These are phyloP conservation scores for Pseudogymnoascus sp. DNA, from an alignment of 2,329 filamentous ascomycete genomes.

Conservation along the genomic window DNA sequence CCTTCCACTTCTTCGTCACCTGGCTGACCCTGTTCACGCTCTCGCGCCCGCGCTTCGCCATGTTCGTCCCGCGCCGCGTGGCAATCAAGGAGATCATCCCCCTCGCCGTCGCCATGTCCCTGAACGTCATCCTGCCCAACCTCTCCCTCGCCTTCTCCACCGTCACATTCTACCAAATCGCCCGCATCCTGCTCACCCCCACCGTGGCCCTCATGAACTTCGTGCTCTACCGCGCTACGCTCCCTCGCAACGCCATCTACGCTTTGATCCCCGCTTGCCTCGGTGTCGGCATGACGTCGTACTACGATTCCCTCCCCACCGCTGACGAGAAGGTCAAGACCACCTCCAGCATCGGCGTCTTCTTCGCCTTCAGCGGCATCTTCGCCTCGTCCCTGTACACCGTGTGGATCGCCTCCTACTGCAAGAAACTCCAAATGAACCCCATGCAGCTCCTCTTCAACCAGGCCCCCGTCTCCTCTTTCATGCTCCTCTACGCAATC, in stretches of 20 bases:
- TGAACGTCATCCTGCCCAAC: conserved; percentile 62
- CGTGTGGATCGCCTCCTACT: conserved; percentile 58
- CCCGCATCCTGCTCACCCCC: conserved; percentile 57
- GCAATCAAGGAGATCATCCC: conserved; percentile 50
- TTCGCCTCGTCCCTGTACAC: conserved; percentile 60
- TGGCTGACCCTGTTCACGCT: conserved; percentile 53
- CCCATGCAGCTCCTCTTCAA: conserved; percentile 64
- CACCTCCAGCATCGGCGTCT: conserved; percentile 49
- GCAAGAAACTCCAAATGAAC: conserved; percentile 55
- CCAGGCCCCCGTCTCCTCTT: conserved; percentile 54
- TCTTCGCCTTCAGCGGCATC: conserved; percentile 56
- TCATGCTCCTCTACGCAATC: conserved; percentile 56
- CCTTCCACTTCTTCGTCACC: conserved; percentile 61
- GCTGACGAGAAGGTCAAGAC: conserved; percentile 41
- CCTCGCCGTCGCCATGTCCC: conserved; percentile 56
- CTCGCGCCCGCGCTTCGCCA: conserved; percentile 47
- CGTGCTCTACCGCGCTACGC: conserved; percentile 46
- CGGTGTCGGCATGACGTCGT: conserved; percentile 58
- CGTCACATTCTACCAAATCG: conserved; percentile 63
- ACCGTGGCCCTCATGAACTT: conserved; percentile 57
- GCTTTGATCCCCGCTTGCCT: conserved; percentile 52
- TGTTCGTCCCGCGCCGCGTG: conserved; percentile 50
- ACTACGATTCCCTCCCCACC: conserved; percentile 53
- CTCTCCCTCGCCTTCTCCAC: conserved; percentile 58
- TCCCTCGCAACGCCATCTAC: conserved; percentile 44